Conservation (phyloP, 2,329 filamentous ascomycete genomes). For the Aspergillus fumigatiaffinis region DNA sequence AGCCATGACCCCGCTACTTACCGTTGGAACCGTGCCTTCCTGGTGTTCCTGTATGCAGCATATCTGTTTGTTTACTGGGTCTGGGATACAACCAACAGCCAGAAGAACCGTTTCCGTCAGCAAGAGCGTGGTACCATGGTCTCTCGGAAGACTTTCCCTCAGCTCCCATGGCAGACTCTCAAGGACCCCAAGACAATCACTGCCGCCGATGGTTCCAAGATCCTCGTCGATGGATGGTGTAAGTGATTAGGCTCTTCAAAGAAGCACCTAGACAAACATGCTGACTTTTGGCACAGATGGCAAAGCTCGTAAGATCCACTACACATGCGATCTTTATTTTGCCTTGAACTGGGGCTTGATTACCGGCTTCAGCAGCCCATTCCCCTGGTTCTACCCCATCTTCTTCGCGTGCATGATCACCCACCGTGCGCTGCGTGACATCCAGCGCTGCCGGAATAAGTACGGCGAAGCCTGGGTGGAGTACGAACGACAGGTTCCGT, state of each 20-base stretch:
- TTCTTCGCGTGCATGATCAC: slow-evolving; percentile 79
- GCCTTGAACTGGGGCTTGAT: slow-evolving; percentile 75
- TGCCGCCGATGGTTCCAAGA: slow-evolving; percentile 67
- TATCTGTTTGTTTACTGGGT: slow-evolving; percentile 86
- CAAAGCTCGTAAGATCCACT: slow-evolving; percentile 74
- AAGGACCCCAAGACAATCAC: slow-evolving; percentile 75
- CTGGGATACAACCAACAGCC: slow-evolving; percentile 88
- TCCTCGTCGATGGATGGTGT: slow-evolving; percentile 83
- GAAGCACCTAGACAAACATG: not conserved
- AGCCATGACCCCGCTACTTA: slow-evolving; percentile 77
- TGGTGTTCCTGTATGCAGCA: slow-evolving; percentile 61
- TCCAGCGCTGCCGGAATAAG: slow-evolving; percentile 69
- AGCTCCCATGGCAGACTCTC: slow-evolving; percentile 82
- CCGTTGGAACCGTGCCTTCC: slow-evolving; percentile 66
- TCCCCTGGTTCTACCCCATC: slow-evolving; percentile 84
- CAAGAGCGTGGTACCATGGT: slow-evolving; percentile 67
- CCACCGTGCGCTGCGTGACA: slow-evolving; percentile 72
- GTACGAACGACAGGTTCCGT: slow-evolving; percentile 76
- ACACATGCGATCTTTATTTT: slow-evolving; percentile 76
- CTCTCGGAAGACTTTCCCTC: slow-evolving; percentile 77
- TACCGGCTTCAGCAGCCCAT: slow-evolving; percentile 74
- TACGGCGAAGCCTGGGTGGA: slow-evolving; percentile 79
- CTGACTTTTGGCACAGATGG: slow-evolving; percentile 48
- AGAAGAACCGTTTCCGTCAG: slow-evolving; percentile 89
- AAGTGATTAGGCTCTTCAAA: slow-evolving; percentile 30